phyloP scores from a whole-genome alignment of 306 rosid genomes.

The Inga laurina region DNA sequence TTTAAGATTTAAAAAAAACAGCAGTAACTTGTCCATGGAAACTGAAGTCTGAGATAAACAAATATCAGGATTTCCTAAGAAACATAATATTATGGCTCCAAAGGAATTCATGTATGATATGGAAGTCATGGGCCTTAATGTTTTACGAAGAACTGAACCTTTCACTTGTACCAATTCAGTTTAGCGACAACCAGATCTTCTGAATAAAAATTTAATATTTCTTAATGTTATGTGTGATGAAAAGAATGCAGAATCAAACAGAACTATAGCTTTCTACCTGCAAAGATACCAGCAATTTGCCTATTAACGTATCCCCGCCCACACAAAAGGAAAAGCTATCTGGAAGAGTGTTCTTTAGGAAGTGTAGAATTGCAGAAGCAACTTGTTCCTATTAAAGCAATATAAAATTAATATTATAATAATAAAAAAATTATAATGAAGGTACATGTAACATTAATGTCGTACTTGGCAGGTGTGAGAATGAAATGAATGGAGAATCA shows the following conservation, averaged over 20 bases:
- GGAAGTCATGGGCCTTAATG: not conserved
- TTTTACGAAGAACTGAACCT: not conserved
- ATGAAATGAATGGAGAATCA: slow-evolving; percentile 1
- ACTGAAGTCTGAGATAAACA: slow-evolving; percentile 1
- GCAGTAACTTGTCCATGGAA: slow-evolving; percentile 3
- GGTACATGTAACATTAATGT: not conserved
- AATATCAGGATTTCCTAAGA: not conserved
- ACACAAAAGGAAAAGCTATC: slow-evolving; percentile 33
- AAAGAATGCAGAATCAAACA: slow-evolving; percentile 19
- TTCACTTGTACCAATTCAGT: not conserved
- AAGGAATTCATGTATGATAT: not conserved
- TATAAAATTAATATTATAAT: not conserved
- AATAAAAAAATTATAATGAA: not conserved
- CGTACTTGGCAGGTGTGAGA: not conserved
- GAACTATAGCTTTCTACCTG: slow-evolving; percentile 31
- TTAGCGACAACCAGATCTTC: not conserved
- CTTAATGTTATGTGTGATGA: not conserved
- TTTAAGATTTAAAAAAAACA: slow-evolving; percentile 2
- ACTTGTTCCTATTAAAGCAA: slow-evolving; percentile 44
- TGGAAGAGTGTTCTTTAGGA: slow-evolving; percentile 50
- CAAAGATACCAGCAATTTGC: slow-evolving; percentile 32
- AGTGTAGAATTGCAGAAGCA: slow-evolving; percentile 42
- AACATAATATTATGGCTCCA: not conserved
- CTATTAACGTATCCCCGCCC: slow-evolving; percentile 21
- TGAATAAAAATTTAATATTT: not conserved